Evolutionary conservation across 2,329 filamentous ascomycete genomes (phyloP), one percentile per base, ranked within the genome.

Genomic region (Cladophialophora yegresii): DNA sequence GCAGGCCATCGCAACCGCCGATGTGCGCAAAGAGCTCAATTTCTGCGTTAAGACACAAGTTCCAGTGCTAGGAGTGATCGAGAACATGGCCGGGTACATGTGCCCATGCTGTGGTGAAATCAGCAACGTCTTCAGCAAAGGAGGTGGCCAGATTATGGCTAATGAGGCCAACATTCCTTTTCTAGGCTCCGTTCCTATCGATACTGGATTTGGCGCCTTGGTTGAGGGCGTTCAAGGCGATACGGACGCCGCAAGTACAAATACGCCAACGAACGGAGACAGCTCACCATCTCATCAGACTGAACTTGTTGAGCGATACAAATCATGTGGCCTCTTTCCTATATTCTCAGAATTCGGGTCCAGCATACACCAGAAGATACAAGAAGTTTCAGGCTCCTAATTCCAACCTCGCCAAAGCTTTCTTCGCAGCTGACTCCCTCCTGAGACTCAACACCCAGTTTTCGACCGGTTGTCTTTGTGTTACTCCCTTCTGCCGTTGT

Each of bases 1-100:
- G 0, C 95, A 99, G 75, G 95, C 93, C 0, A 90, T 99, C 55
- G 89, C 92, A 12, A 96, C 93, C 30, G 90, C 92, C 0, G 95
- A 99, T 74, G 95, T 99, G 43, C 89, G 91, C 73, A 97, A 96
- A 75, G 93, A 96, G 77, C 84, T 96, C 68, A 96, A 96, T 76
- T 96, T 97, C 75, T 97, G 93, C 78, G 82, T 82, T 58, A 96
- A 96, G 80, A 93, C 91, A 1, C 85, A 86, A 32, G 88, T 96
- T 55, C 82, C 84, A 1, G 87, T 96, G 40, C 81, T 98, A 10
- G 95, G 95, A 0, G 93, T 99, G 0, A 85, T 99, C 53, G 95
- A 99, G 80, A 99, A 99, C 75, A 98, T 99, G 95, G 77, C 77
- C 1, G 80, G 80, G 0, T 82, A 80, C 73, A 76, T 79, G 57